Conservation (phyloP, 2,329 filamentous ascomycete genomes). For the Aspergillus candidus region DNA sequence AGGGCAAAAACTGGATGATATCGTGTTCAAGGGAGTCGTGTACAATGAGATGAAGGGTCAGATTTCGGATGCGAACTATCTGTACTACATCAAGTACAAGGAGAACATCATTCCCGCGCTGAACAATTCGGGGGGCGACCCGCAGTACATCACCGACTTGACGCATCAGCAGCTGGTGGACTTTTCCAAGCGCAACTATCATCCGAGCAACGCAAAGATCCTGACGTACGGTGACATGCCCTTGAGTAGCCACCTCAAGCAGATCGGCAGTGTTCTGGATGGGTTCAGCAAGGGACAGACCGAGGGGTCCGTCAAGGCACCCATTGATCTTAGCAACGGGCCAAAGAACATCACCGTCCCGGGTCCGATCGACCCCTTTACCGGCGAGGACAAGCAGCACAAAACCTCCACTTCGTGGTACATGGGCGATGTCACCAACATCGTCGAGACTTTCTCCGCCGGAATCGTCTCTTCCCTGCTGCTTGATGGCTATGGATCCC, state of each 20-base stretch:
- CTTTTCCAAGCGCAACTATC: conserved; percentile 90
- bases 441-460: conserved; percentile 82
- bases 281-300: conserved; percentile 65
- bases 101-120: conserved; percentile 90
- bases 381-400: conserved; percentile 77
- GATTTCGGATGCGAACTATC: conserved; percentile 93
- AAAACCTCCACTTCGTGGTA: conserved; percentile 95
- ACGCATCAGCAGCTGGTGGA: conserved; percentile 83
- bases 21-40: conserved; percentile 92
- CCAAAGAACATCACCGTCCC: conserved; percentile 64
- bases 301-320: conserved; percentile 68
- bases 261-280: conserved; percentile 68
- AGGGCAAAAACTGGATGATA: conserved; percentile 48
- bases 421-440: conserved; percentile 72
- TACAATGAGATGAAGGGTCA: conserved; percentile 99
- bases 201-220: conserved; percentile 94
- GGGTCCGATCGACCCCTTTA: conserved; percentile 80
- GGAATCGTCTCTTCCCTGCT: conserved; percentile 75
- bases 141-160: conserved; percentile 90
- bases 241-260: conserved; percentile 69
- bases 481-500: conserved; percentile 92
- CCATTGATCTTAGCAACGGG: conserved; percentile 63
- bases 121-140: conserved; percentile 95
- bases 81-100: conserved; percentile 93
- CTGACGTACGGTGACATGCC: conserved; percentile 95